Conservation (phyloP, 2,329 filamentous ascomycete genomes). For the Diplocarpon rosae region DNA sequence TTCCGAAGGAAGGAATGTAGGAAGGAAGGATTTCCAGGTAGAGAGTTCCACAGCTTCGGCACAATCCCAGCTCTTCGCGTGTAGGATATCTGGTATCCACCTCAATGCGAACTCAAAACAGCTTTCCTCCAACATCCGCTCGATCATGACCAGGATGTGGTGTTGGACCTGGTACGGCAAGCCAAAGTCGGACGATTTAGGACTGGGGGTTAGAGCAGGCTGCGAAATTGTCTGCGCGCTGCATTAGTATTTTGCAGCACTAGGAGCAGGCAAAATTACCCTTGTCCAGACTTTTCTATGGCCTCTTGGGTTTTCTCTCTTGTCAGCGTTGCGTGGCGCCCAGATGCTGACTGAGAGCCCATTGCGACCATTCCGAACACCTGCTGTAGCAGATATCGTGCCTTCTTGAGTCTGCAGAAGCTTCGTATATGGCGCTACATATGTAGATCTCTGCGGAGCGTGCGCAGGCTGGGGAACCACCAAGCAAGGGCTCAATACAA, state of each 20-base stretch:
- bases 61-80: constrained; percentile 21
- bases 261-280: constrained; percentile 6
- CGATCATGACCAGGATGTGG: constrained; percentile 24
- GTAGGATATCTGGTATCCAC: constrained; percentile 21
- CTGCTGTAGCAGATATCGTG: not conserved
- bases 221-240: constrained; percentile 1
- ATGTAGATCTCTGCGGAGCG: not conserved
- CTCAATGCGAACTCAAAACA: constrained; percentile 24
- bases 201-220: not conserved
- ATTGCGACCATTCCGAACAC: not conserved
- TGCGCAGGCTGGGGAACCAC: not conserved
- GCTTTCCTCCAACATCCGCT: constrained; percentile 25
- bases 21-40: constrained; percentile 21
- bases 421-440: not conserved
- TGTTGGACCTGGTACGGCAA: constrained; percentile 28
- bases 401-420: not conserved
- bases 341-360: constrained; percentile 20
- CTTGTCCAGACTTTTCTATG: constrained; percentile 18
- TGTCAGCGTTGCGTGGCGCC: constrained; percentile 18
- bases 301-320: not conserved
- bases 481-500: constrained; percentile 21
- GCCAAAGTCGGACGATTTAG: constrained; percentile 15
- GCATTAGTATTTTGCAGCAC: not conserved
- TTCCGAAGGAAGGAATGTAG: constrained; percentile 13
- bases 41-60: constrained; percentile 24